A percentile compares a stretch with the other conserved stretches of the same genome.
Conservation (phyloP, 148 eudicot genomes). For the Fagopyrum homotropicum region DNA sequence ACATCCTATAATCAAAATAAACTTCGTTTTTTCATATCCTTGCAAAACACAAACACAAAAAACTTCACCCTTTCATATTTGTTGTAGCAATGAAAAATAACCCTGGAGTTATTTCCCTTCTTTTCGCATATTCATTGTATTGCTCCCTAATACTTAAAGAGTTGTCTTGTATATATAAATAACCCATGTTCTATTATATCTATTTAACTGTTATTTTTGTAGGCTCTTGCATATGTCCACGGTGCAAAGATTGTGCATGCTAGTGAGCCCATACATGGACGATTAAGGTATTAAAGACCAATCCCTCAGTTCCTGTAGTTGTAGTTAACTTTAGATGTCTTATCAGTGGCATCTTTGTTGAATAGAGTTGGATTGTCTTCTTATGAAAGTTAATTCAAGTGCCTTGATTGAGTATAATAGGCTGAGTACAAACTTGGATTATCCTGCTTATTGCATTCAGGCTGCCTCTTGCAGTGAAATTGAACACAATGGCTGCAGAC, state of each 20-base stretch:
- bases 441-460: conserved; percentile 9
- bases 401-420: neutral
- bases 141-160: neutral
- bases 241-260: conserved; percentile 89
- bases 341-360: neutral
- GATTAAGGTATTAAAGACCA: conserved; percentile 56
- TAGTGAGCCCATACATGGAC: conserved; percentile 90
- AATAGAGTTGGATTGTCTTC: neutral
- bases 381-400: neutral
- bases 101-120: neutral
- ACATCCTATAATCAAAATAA: too few species aligned
- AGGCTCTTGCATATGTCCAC: conserved; percentile 93
- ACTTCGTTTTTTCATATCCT: too few species aligned
- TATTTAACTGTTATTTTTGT: conserved; percentile 7
- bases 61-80: too few species aligned
- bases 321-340: neutral
- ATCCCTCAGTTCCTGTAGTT: neutral
- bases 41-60: too few species aligned
- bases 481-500: conserved; percentile 63
- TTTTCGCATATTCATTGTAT: neutral
- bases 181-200: neutral
- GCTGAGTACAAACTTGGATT: neutral
- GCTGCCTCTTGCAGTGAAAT: conserved; percentile 60
- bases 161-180: neutral
- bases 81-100: neutral